phyloP scores from a whole-genome alignment of 805 yeast species.

The Myxozyma lipomycoides region DNA sequence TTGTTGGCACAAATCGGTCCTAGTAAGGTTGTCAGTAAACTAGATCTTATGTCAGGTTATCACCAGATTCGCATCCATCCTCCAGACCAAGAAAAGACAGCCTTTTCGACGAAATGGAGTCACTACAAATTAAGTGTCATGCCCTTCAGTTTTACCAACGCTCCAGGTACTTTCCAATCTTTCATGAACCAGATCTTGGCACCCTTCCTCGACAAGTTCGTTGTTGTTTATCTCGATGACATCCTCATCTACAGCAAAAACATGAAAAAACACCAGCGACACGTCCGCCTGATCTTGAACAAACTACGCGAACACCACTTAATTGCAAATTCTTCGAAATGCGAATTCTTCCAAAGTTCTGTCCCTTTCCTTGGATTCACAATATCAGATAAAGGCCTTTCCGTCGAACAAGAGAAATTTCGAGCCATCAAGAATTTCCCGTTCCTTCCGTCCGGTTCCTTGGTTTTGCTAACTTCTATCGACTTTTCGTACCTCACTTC shows the following conservation, averaged over 20 bases:
- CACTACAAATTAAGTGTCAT: constrained; percentile 31
- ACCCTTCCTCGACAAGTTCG: constrained; percentile 13
- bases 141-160: constrained; percentile 35
- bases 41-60: constrained; percentile 5
- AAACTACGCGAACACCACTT: too few relatives aligned
- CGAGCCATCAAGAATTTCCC: constrained; percentile 7
- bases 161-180: constrained; percentile 33
- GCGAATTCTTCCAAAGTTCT: too few relatives aligned
- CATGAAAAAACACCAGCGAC: not conserved
- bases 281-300: too few relatives aligned
- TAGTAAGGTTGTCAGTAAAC: not conserved
- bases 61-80: constrained; percentile 33
- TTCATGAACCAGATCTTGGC: constrained; percentile 14
- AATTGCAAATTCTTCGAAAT: too few relatives aligned
- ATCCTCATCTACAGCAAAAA: not conserved
- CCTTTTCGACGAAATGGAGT: constrained; percentile 30
- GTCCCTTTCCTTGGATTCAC: not conserved
- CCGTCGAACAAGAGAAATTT: not conserved
- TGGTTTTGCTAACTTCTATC: constrained; percentile 18
- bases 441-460: constrained; percentile 1
- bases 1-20: not conserved
- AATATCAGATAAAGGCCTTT: not conserved
- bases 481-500: constrained; percentile 15
- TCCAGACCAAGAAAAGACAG: constrained; percentile 25
- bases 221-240: too few relatives aligned